These are phyloP conservation scores for Stachybotrys echinatus DNA, from an alignment of 2,329 filamentous ascomycete genomes.

Conservation along the genomic window DNA sequence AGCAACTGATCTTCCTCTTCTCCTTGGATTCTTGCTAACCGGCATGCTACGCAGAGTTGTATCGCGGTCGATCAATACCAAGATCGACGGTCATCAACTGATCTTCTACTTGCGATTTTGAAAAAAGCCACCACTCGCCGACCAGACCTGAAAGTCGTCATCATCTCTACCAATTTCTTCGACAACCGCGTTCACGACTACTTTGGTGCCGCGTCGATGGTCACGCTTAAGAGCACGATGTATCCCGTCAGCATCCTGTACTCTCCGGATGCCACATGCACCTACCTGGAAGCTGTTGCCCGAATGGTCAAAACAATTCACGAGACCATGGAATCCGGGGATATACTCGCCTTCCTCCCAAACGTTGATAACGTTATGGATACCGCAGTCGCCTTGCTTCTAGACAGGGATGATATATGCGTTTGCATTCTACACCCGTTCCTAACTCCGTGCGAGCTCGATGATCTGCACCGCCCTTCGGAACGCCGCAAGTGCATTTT, in stretches of 20 bases:
- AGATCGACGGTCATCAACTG: slow-evolving; percentile 77
- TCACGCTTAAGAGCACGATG: neutral
- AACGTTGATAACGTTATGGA: neutral
- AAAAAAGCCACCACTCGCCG: slow-evolving; percentile 76
- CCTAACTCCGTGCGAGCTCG: neutral
- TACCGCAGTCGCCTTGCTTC: neutral
- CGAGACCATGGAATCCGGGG: neutral
- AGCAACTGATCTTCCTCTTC: slow-evolving; percentile 44
- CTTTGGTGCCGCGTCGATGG: neutral
- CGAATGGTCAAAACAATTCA: neutral
- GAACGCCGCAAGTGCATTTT: neutral
- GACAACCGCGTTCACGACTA: neutral
- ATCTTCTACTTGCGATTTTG: slow-evolving; percentile 77
- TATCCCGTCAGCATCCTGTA: neutral
- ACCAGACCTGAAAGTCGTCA: slow-evolving; percentile 76
- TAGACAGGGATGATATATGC: neutral
- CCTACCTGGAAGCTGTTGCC: neutral
- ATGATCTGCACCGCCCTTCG: neutral
- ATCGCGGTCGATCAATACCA: slow-evolving; percentile 92
- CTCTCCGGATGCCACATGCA: neutral
- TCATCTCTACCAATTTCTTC: slow-evolving; percentile 64
- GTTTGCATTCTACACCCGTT: neutral
- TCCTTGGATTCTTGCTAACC: neutral
- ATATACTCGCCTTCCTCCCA: neutral
- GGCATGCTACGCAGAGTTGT: slow-evolving; percentile 55